phyloP scores from a whole-genome alignment of 768 basidiomycete species.

The Kwoniella botswanensis region DNA sequence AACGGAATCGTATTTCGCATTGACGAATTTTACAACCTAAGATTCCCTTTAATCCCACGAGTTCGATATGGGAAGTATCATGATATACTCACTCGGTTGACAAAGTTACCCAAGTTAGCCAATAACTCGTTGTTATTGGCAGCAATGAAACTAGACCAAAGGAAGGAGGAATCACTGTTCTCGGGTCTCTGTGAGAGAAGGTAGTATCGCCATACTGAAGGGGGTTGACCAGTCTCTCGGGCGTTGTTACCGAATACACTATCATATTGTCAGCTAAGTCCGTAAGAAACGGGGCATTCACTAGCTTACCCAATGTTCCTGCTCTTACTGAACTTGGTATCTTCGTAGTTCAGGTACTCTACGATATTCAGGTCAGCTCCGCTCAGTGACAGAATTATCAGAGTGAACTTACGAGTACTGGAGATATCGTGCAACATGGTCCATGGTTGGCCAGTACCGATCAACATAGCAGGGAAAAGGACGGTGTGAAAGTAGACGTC shows the following conservation, averaged over 20 bases:
- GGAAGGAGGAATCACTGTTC: conserved; percentile 92
- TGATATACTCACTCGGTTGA: conserved; percentile 71
- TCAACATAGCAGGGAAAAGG: conserved; percentile 85
- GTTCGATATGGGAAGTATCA: not conserved
- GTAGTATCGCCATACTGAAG: conserved; percentile 97
- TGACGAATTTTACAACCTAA: conserved; percentile 79
- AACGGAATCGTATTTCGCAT: conserved; percentile 77
- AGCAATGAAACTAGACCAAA: conserved; percentile 90
- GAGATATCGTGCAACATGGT: conserved; percentile 92
- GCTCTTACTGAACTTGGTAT: conserved; percentile 98
- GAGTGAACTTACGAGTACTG: conserved; percentile 75
- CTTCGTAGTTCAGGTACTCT: conserved; percentile 97
- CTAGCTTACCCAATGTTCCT: conserved; percentile 74
- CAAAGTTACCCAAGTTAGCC: conserved; percentile 98
- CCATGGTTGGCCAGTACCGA: conserved; percentile 90
- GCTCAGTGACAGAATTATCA: not conserved
- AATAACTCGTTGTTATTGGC: conserved; percentile 91
- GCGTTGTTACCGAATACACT: conserved; percentile 91
- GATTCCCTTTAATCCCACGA: not conserved
- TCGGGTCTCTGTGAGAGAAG: conserved; percentile 90
- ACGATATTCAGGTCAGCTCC: not conserved
- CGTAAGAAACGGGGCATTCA: not conserved
- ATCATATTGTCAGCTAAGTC: conserved; percentile 8
- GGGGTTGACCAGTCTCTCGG: conserved; percentile 86
- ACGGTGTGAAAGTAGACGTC: conserved; percentile 95